Base-by-base conservation (phyloP, 2,329 filamentous ascomycete genomes). In the Alternaria viburni region DNA sequence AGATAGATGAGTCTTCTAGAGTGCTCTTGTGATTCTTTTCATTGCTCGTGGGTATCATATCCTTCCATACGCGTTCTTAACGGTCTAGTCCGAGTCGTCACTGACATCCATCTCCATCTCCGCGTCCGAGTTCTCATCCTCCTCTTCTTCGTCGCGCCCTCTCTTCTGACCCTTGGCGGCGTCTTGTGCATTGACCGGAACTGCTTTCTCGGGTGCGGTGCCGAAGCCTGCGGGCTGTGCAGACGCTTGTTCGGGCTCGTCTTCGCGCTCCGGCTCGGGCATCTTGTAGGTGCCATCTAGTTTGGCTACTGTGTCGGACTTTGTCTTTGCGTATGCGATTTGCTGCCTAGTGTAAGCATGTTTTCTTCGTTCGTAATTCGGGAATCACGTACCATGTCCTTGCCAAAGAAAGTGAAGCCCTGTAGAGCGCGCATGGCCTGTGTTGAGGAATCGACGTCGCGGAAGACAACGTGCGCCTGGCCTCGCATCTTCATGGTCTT, bases 401-500 rank as follows among this genome's bases (percentile, higher is more conserved):
- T 89, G 15, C 94, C 96, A 68, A 96, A 90, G 69, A 99, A 93
- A 3, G 91, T 88, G 74, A 93, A 92, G 3, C 92, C 93, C 72
- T 98, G 91, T 51, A 97, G 83, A 11, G 92, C 89, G 69, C 95
- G 86, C 93, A 99, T 93, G 2, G 96, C 96, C 77, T 97, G 93
- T 23, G 94, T 97, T 55, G 93, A 93, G n/a, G 93, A 89, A 70
- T 97, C 91, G 32, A 95, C 85, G 78, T 99, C 95, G 62, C 92
- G 88, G 79, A 93, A 98, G 13, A 96, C 91, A 64, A 99, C 85
- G 76, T 98, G 96, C 65, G 96, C 96, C 81, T 99, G 96, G 4
- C 96, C 96, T 54, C 96, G 91, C 94, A 98, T 97, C 82, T 93
- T 93, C 79, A 86, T 86, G 1, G 93, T 97, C 83, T 93, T 96